These are phyloP conservation scores for Mimosa bimucronata DNA, from an alignment of 306 rosid genomes.

Conservation along the genomic window DNA sequence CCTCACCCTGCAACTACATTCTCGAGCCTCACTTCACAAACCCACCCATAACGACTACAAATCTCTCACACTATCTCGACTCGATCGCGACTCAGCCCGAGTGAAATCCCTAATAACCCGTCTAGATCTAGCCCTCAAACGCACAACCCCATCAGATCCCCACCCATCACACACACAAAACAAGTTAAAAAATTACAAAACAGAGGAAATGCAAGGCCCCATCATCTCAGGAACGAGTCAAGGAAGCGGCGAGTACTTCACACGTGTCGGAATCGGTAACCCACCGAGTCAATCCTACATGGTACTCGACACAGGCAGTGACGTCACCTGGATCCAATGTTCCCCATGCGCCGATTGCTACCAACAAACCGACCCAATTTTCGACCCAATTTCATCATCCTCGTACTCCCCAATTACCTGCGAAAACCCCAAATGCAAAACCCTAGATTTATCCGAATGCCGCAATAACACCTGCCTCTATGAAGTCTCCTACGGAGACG, in stretches of 20 bases:
- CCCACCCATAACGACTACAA: conserved; percentile 51
- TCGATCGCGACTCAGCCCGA: conserved; percentile 80
- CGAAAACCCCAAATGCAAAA: conserved; percentile 54
- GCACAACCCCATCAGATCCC: neutral
- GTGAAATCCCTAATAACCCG: conserved; percentile 60
- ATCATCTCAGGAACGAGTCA: conserved; percentile 82
- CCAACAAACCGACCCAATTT: conserved; percentile 84
- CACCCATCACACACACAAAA: neutral
- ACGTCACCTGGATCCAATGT: conserved; percentile 94
- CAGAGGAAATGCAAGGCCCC: conserved; percentile 52
- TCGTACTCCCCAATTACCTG: conserved; percentile 66
- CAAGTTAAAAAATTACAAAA: conserved; percentile 18
- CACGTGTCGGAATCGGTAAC: conserved; percentile 78
- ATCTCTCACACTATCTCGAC: conserved; percentile 58
- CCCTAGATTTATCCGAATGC: conserved; percentile 77
- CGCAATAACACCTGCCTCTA: conserved; percentile 80
- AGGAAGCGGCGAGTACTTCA: conserved; percentile 97
- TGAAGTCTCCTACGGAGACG: conserved; percentile 92
- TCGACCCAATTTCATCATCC: conserved; percentile 64
- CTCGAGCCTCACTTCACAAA: conserved; percentile 59
- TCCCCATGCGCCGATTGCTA: conserved; percentile 91
- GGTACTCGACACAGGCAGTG: conserved; percentile 96
- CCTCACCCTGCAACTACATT: conserved; percentile 46
- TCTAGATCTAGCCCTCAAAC: conserved; percentile 50
- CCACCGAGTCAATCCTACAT: conserved; percentile 71